Percentiles rank a stretch among this genome's conserved stretches.
Evolutionary conservation across 768 basidiomycete species (phyloP).

Genomic region (Collybia mongolica): DNA sequence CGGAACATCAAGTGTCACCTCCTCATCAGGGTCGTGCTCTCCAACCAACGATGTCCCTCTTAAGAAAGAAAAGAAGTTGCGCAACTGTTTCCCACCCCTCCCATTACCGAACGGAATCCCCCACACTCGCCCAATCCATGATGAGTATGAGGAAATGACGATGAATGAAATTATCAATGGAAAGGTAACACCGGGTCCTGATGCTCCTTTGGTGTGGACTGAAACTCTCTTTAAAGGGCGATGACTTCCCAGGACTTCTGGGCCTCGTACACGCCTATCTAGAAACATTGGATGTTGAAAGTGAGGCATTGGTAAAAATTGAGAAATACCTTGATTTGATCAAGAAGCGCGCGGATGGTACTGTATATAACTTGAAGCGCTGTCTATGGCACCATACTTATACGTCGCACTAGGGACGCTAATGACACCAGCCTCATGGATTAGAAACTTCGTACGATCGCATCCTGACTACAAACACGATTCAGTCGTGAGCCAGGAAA

Average conservation of each 20-base stretch:
- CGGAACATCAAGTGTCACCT: slow-evolving; percentile 39
- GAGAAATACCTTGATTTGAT: slow-evolving; percentile 80
- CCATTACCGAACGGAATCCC: slow-evolving; percentile 47
- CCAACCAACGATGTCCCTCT: slow-evolving; percentile 32
- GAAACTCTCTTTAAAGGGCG: slow-evolving; percentile 40
- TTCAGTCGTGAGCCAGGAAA: slow-evolving; percentile 87
- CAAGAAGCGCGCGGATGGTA: slow-evolving; percentile 77
- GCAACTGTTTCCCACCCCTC: slow-evolving; percentile 68
- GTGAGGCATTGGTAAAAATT: slow-evolving; percentile 58
- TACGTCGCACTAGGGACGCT: slow-evolving; percentile 53
- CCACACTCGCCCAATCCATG: slow-evolving; percentile 50
- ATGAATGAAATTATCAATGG: slow-evolving; percentile 93
- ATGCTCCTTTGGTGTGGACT: background rate
- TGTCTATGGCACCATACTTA: background rate
- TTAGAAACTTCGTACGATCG: slow-evolving; percentile 84
- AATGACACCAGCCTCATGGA: slow-evolving; percentile 89
- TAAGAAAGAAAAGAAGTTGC: slow-evolving; percentile 62
- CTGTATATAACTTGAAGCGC: slow-evolving; percentile 18
- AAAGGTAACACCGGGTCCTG: slow-evolving; percentile 49
- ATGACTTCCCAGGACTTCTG: slow-evolving; percentile 75
- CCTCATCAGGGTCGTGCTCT: slow-evolving; percentile 42
- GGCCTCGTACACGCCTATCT: slow-evolving; percentile 83
- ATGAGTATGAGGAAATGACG: slow-evolving; percentile 92
- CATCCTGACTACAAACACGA: slow-evolving; percentile 93
- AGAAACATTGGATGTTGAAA: slow-evolving; percentile 78